Conservation (phyloP, 495 filamentous ascomycete species). For the Lichina pygmaea region DNA sequence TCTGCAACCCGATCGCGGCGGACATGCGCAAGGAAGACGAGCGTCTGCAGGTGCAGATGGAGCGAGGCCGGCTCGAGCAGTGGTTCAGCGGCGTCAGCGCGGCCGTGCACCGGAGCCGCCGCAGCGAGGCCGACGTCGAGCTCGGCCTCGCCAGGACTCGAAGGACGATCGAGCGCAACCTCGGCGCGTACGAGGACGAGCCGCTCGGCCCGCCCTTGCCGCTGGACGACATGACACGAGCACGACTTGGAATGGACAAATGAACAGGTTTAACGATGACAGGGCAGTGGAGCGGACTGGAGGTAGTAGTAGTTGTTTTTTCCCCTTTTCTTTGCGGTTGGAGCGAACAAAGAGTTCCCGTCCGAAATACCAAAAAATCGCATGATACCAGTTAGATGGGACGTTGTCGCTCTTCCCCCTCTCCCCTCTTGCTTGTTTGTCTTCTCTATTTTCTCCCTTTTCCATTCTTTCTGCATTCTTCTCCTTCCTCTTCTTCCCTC, state of each 20-base stretch:
- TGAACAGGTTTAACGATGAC: too few relatives aligned
- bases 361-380: too few relatives aligned
- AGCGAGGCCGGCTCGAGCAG: constrained; percentile 9
- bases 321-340: too few relatives aligned
- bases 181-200: neutral
- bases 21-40: constrained; percentile 14
- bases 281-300: too few relatives aligned
- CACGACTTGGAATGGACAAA: too few relatives aligned
- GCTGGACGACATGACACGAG: too few relatives aligned
- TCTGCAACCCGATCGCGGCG: constrained; percentile 9
- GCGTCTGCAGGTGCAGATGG: constrained; percentile 6
- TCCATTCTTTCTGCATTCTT: neutral
- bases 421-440: neutral
- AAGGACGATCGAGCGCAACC: neutral
- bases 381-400: too few relatives aligned
- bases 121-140: constrained; percentile 1
- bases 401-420: too few relatives aligned
- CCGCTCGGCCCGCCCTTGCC: too few relatives aligned
- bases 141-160: neutral
- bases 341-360: too few relatives aligned
- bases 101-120: constrained; percentile 4
- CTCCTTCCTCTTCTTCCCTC: neutral
- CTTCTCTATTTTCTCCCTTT: neutral
- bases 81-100: constrained; percentile 9
- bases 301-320: too few relatives aligned